A percentile compares a stretch with the other conserved stretches of the same genome.
Conservation (phyloP, 2,329 filamentous ascomycete species). For the Hypocreales sp. region DNA sequence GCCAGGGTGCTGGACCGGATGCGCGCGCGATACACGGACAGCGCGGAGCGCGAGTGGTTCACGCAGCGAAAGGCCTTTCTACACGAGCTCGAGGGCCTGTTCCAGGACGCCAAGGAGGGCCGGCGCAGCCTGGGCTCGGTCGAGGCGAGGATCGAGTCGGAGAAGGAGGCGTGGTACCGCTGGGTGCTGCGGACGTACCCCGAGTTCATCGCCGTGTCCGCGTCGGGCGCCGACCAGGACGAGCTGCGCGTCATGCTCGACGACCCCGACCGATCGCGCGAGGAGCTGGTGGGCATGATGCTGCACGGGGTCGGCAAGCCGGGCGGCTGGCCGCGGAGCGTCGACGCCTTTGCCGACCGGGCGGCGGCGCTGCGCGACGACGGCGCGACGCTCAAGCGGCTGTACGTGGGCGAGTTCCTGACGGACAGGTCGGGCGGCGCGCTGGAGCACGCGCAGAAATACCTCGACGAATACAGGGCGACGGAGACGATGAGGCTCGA, state of each 20-base stretch:
- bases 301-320: constrained; percentile 20
- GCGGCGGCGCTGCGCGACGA: constrained; percentile 16
- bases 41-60: constrained; percentile 33
- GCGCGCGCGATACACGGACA: constrained; percentile 18
- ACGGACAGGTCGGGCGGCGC: constrained; percentile 18
- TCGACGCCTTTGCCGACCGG: constrained; percentile 18
- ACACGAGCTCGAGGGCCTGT: constrained; percentile 30
- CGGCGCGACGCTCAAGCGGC: constrained; percentile 17
- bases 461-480: constrained; percentile 20
- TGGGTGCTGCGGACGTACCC: constrained; percentile 24
- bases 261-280: constrained; percentile 19
- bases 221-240: constrained; percentile 12
- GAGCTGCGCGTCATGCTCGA: constrained; percentile 19
- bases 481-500: constrained; percentile 14
- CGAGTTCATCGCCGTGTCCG: constrained; percentile 19
- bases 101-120: constrained; percentile 29
- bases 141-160: constrained; percentile 32
- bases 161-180: constrained; percentile 38
- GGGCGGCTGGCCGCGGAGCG: constrained; percentile 13
- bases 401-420: constrained; percentile 27
- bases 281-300: constrained; percentile 20
- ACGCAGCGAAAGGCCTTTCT: constrained; percentile 30
- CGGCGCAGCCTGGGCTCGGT: constrained; percentile 27
- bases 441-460: constrained; percentile 18
- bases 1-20: constrained; percentile 29